These are phyloP conservation scores for Lactarius hatsudake DNA, from an alignment of 768 basidiomycete species.

Conservation along the genomic window DNA sequence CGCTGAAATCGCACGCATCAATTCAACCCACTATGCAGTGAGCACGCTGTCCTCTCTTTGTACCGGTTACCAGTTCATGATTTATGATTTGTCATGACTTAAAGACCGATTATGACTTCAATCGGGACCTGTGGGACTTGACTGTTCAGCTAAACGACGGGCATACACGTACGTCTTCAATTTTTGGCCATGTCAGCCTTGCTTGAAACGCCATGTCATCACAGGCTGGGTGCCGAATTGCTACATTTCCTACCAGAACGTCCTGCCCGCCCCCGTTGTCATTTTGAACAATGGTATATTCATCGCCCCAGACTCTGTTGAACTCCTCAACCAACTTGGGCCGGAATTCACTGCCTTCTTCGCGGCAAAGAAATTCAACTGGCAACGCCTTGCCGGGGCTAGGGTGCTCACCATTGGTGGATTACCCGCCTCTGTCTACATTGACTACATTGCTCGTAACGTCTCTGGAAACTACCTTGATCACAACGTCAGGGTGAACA, in stretches of 20 bases:
- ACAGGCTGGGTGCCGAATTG: constrained; percentile 57
- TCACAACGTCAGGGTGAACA: constrained; percentile 61
- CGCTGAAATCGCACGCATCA: constrained; percentile 46
- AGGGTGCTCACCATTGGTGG: constrained; percentile 54
- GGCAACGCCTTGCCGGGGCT: constrained; percentile 59
- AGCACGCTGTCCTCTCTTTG: constrained; percentile 1
- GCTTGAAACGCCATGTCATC: background rate
- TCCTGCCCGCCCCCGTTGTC: constrained; percentile 52
- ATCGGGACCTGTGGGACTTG: constrained; percentile 52
- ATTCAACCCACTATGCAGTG: constrained; percentile 47
- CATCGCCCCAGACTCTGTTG: constrained; percentile 53
- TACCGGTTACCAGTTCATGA: background rate
- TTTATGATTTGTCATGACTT: background rate
- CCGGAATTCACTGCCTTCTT: constrained; percentile 45
- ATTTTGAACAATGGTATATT: constrained; percentile 38
- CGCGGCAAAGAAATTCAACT: constrained; percentile 47
- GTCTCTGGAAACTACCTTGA: constrained; percentile 64
- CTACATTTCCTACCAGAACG: constrained; percentile 43
- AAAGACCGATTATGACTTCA: constrained; percentile 71
- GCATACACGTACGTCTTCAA: constrained; percentile 49
- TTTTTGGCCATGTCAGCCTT: background rate
- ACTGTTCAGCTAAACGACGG: constrained; percentile 59
- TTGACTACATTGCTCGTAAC: constrained; percentile 53
- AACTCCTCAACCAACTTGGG: constrained; percentile 48
- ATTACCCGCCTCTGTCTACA: constrained; percentile 50